Percentiles rank a stretch among this genome's conserved stretches.
phyloP scores from a whole-genome alignment of 805 yeast genomes.

The Babjeviella inositovora region DNA sequence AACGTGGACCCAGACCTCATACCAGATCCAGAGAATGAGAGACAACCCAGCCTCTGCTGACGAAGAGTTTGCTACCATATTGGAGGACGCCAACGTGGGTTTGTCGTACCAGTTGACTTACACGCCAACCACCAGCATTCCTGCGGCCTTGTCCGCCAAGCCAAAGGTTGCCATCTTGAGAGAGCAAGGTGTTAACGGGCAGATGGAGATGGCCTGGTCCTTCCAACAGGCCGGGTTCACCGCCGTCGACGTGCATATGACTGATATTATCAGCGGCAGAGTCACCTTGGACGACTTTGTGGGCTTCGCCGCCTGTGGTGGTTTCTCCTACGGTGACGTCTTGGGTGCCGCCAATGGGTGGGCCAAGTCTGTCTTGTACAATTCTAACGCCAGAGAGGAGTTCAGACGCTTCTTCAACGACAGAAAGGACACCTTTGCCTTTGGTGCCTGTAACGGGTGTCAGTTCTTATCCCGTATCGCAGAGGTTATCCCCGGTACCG shows the following conservation, averaged over 20 bases:
- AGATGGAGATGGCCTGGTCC: slow-evolving; percentile 96
- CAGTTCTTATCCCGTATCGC: slow-evolving; percentile 85
- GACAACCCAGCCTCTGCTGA: slow-evolving; percentile 87
- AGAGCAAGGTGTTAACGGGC: slow-evolving; percentile 98
- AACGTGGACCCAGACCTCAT: slow-evolving; percentile 79
- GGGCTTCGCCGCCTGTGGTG: slow-evolving; percentile 97
- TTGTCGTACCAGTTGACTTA: slow-evolving; percentile 66
- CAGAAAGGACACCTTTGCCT: slow-evolving; percentile 84
- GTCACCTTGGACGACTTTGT: slow-evolving; percentile 65
- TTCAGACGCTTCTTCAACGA: slow-evolving; percentile 71
- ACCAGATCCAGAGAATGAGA: slow-evolving; percentile 78
- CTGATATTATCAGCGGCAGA: slow-evolving; percentile 67
- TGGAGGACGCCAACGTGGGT: slow-evolving; percentile 84
- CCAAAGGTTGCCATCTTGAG: slow-evolving; percentile 94
- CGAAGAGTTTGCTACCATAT: slow-evolving; percentile 64
- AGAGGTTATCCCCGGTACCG: slow-evolving; percentile 82
- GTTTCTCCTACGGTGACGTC: slow-evolving; percentile 97
- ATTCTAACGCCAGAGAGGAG: slow-evolving; percentile 59
- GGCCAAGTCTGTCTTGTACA: slow-evolving; percentile 92
- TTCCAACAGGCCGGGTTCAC: slow-evolving; percentile 92
- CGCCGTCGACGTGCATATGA: slow-evolving; percentile 92
- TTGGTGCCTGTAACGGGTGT: slow-evolving; percentile 98
- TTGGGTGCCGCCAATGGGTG: slow-evolving; percentile 98
- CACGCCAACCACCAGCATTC: slow-evolving; percentile 31
- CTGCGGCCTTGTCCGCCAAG: slow-evolving; percentile 18